Conservation (phyloP, 805 yeast species). For the Kazachstania martiniae region DNA sequence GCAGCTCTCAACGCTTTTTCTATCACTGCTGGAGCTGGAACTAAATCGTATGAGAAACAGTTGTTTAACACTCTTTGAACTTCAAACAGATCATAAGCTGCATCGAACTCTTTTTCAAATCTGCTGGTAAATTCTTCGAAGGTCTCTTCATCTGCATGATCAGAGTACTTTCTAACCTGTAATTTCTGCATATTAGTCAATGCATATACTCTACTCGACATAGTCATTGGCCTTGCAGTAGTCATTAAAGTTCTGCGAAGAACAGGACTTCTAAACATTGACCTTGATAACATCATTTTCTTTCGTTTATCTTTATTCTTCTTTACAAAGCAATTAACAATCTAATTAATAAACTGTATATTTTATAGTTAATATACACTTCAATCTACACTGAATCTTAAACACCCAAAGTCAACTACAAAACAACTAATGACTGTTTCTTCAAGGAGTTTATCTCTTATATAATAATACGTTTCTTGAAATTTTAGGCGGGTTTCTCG, state of each 20-base stretch:
- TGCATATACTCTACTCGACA: not conserved
- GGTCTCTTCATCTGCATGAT: conserved; percentile 78
- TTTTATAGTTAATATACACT: not conserved
- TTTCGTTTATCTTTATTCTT: not conserved
- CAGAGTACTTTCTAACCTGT: conserved; percentile 59
- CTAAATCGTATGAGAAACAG: conserved; percentile 96
- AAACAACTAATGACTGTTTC: no score
- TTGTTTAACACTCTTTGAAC: conserved; percentile 93
- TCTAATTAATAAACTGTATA: no score
- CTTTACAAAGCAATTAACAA: not conserved
- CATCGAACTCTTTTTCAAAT: conserved; percentile 93
- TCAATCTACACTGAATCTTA: not conserved
- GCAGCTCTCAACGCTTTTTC: conserved; percentile 95
- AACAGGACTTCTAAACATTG: conserved; percentile 8
- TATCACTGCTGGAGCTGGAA: conserved; percentile 93
- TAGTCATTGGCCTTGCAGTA: conserved; percentile 2
- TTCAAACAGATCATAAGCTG: conserved; percentile 79
- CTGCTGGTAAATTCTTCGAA: conserved; percentile 87
- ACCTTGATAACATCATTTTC: conserved; percentile 11
- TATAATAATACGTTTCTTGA: no score
- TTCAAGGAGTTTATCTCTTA: no score
- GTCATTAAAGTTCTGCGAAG: conserved; percentile 9
- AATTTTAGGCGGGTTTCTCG: no score
- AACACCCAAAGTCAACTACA: no score
- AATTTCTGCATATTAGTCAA: conserved; percentile 1